Evolutionary conservation across 2,329 filamentous ascomycete species (phyloP).

Genomic region (Fusarium continuum): DNA sequence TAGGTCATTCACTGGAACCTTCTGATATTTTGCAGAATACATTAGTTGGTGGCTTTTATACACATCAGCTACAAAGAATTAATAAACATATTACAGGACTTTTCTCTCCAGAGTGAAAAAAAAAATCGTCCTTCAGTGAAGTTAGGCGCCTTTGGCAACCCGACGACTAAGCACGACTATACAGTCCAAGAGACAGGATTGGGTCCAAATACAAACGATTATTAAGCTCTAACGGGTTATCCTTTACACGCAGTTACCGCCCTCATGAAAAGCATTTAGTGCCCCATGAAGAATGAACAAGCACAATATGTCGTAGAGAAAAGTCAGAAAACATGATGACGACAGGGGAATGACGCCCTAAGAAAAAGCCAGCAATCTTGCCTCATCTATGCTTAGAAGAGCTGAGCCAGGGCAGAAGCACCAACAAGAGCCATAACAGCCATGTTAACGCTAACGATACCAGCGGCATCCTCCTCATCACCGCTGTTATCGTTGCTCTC

Average conservation of each 20-base stretch:
- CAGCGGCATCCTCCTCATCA: slow-evolving; percentile 54
- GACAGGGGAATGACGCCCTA: slow-evolving; percentile 50
- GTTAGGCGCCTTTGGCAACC: no score
- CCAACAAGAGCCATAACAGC: slow-evolving; percentile 58
- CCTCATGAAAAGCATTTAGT: slow-evolving; percentile 42
- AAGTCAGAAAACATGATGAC: slow-evolving; percentile 48
- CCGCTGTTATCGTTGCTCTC: slow-evolving; percentile 38
- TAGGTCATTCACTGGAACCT: no score
- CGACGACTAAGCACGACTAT: no score
- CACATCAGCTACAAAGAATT: no score
- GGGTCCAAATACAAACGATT: slow-evolving; percentile 53
- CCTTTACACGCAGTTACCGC: slow-evolving; percentile 42
- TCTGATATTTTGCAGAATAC: no score
- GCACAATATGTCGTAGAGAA: slow-evolving; percentile 49
- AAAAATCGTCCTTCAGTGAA: no score
- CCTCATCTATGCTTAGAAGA: slow-evolving; percentile 57
- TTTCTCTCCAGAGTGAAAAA: no score
- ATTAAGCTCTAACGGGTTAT: slow-evolving; percentile 56
- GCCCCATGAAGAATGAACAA: slow-evolving; percentile 44
- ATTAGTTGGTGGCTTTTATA: no score
- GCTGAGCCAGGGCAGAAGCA: slow-evolving; percentile 58
- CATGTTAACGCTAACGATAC: slow-evolving; percentile 57
- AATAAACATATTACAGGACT: no score
- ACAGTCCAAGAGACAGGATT: background rate
- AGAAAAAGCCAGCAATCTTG: slow-evolving; percentile 45